Conservation (phyloP, 1,284 basidiomycete genomes). For the Rhodotorula sp. region DNA sequence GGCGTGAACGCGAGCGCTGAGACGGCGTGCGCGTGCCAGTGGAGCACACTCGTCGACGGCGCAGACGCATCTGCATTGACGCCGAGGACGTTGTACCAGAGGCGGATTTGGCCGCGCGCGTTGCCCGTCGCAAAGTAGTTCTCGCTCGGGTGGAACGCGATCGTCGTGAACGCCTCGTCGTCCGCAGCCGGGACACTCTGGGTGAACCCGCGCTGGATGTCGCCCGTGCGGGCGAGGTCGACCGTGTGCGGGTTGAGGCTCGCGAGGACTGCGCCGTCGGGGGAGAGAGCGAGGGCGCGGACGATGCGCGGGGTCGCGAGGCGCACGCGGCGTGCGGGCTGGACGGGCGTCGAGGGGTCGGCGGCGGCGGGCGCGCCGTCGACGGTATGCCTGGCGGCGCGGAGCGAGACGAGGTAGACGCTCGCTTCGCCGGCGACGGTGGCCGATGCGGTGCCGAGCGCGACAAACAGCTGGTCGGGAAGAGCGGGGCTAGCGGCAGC, state of each 20-base stretch:
- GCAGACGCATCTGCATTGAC: constrained; percentile 18
- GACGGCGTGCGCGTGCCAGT: constrained; percentile 98
- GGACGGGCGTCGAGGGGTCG: constrained; percentile 52
- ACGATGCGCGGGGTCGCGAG: constrained; percentile 54
- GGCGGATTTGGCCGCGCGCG: constrained; percentile 74
- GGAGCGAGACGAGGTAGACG: constrained; percentile 29
- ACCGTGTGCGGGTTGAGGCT: constrained; percentile 31
- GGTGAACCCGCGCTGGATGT: constrained; percentile 35
- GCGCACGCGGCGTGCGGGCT: constrained; percentile 62
- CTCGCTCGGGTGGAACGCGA: constrained; percentile 85
- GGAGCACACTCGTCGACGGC: constrained; percentile 75
- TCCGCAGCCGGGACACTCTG: constrained; percentile 59
- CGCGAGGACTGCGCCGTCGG: constrained; percentile 26
- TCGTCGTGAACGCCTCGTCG: constrained; percentile 66
- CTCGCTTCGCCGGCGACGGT: neutral
- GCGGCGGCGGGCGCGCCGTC: constrained; percentile 44
- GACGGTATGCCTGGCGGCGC: constrained; percentile 8
- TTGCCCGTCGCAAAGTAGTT: constrained; percentile 96
- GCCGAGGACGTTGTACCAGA: constrained; percentile 84
- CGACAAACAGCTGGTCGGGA: constrained; percentile 67
- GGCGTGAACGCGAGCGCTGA: constrained; percentile 82
- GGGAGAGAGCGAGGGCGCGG: constrained; percentile 68
- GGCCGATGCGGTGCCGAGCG: constrained; percentile 11
- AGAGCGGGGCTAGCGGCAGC: constrained; percentile 69
- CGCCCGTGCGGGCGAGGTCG: constrained; percentile 29